Conservation (phyloP, 1,284 basidiomycete species). For the Moesziomyces sp. region DNA sequence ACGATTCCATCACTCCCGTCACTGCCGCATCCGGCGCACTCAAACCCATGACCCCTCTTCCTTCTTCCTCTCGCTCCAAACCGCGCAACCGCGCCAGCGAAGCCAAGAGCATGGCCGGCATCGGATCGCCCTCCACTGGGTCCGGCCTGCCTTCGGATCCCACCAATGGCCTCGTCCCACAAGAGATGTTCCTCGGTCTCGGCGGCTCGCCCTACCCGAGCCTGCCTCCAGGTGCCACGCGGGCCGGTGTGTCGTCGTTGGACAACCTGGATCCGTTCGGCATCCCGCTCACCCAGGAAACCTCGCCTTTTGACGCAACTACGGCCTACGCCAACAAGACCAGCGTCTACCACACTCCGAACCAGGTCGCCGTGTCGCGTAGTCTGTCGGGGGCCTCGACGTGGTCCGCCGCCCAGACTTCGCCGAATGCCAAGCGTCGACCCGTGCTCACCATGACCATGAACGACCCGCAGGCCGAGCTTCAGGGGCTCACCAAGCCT, state of each 20-base stretch:
- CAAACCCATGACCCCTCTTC: slow-evolving; percentile 35
- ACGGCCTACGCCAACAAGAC: slow-evolving; percentile 49
- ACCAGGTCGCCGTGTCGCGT: slow-evolving; percentile 34
- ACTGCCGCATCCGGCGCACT: slow-evolving; percentile 9
- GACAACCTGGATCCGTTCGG: slow-evolving; percentile 49
- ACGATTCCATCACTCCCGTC: slow-evolving; percentile 17
- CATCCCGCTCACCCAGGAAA: slow-evolving; percentile 44
- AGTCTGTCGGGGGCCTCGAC: slow-evolving; percentile 17
- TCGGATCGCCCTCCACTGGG: background rate
- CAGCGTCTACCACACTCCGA: slow-evolving; percentile 40
- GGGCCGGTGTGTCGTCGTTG: slow-evolving; percentile 2
- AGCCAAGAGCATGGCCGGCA: background rate
- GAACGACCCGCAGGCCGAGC: slow-evolving; percentile 55
- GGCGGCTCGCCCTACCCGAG: slow-evolving; percentile 55
- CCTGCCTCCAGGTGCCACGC: slow-evolving; percentile 17
- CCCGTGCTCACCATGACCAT: slow-evolving; percentile 58
- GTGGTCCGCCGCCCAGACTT: slow-evolving; percentile 7
- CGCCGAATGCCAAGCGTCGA: slow-evolving; percentile 15
- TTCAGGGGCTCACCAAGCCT: slow-evolving; percentile 55
- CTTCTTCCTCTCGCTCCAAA: background rate
- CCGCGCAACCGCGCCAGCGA: slow-evolving; percentile 7
- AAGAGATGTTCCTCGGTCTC: slow-evolving; percentile 56
- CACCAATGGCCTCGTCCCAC: slow-evolving; percentile 26
- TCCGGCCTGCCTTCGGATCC: slow-evolving; percentile 14
- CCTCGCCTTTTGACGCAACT: slow-evolving; percentile 46